Base-by-base conservation (phyloP, 495 filamentous ascomycete genomes). In the Aspergillus biplanus region DNA sequence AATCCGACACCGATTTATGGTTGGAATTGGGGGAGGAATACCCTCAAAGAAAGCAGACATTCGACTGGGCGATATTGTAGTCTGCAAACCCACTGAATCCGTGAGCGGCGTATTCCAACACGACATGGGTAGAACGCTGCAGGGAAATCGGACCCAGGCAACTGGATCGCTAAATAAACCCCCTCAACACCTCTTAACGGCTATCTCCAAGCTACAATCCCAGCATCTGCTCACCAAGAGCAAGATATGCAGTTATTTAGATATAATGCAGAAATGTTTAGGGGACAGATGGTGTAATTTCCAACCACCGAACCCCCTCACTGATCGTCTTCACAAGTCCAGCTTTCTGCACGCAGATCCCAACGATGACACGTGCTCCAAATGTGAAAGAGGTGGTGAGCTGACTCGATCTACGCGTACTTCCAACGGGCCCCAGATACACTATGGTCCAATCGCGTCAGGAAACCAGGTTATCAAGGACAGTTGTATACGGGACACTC, bases 131-230 rank as follows among this genome's bases (percentile, higher is more conserved):
- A 39, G 13, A 13, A 27, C 21, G 1, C 2, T 27, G 21, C 37
- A 6, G 81, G 78, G 48, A 7, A 69, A 68, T 7, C 21, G 59
- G 11, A 77, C 79, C 58, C 49, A 61, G 56, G 69, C 68, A n/a
- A 81, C 71, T 44, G 75, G 77, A 0, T 56, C 66, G 3, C 52
- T 80, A 15, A 74, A 78, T 49, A 69, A 73, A 49, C 77, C 74
- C 31, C 73, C 73, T 11, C 44, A 33, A 15, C 33, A 66, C 6
- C 60, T 78, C 4, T 64, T 76, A n/a, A 75, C 59, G 33, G 74
- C 74, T 1, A 27, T 78, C 4, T 52, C 53, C 2, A 69, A 65
- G 21, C 50, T 80, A 16, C 46, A 67, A 16, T 42, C 62, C 35
- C 44, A 34, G 4, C 58, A 69, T 59, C 44, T 65, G 56, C 8